These are phyloP conservation scores for Cruciata laevipes DNA, from an alignment of 257 asterid species.

Conservation along the genomic window DNA sequence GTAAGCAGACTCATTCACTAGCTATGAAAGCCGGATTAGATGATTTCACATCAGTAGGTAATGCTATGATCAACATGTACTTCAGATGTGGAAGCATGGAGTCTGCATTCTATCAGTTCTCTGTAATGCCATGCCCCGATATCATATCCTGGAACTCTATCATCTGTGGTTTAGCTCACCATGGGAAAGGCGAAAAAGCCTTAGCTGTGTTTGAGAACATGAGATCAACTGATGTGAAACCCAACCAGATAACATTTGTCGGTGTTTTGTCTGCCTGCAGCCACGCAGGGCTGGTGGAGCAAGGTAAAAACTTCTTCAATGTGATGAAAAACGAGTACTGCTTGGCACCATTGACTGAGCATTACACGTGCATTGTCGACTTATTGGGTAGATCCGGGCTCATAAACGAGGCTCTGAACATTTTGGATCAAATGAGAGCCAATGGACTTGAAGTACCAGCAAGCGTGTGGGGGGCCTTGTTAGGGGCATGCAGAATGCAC, in stretches of 20 bases:
- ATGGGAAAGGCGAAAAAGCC: conserved; percentile 47
- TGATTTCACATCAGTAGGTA: conserved; percentile 35
- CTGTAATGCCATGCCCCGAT: conserved; percentile 35
- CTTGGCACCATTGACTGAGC: conserved; percentile 39
- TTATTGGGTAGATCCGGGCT: conserved; percentile 55
- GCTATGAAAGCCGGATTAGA: conserved; percentile 40
- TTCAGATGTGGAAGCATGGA: conserved; percentile 51
- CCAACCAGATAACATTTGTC: conserved; percentile 48
- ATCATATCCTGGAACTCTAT: conserved; percentile 60
- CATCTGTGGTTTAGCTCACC: conserved; percentile 59
- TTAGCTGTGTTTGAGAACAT: conserved; percentile 43
- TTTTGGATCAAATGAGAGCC: conserved; percentile 31
- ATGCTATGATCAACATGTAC: conserved; percentile 54
- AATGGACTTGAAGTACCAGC: conserved; percentile 37
- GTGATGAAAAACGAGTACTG: conserved; percentile 38
- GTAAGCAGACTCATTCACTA: conserved; percentile 53
- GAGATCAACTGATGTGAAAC: conserved; percentile 37
- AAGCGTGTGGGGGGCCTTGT: conserved; percentile 64
- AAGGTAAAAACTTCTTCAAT: conserved; percentile 38
- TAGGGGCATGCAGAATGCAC: conserved; percentile 63
- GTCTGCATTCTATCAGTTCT: conserved; percentile 39
- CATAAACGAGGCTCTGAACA: conserved; percentile 37
- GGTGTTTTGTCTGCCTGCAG: conserved; percentile 63
- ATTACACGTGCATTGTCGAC: conserved; percentile 60
- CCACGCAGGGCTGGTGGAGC: conserved; percentile 52